A percentile compares a stretch with the other conserved stretches of the same genome.
Conservation (phyloP, 1,284 basidiomycete species). For the Exobasidium cylindrosporum region DNA sequence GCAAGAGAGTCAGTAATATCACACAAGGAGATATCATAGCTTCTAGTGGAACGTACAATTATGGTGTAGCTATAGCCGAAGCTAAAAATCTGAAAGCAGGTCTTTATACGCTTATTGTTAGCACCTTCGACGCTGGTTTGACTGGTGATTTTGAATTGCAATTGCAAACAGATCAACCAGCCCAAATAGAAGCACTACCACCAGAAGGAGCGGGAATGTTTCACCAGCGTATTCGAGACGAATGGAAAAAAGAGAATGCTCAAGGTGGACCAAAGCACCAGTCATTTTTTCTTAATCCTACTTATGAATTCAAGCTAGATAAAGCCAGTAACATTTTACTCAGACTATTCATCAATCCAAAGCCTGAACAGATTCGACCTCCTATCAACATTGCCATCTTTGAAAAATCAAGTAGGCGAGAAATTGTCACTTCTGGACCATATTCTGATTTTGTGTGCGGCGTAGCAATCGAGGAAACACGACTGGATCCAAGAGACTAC, state of each 20-base stretch:
- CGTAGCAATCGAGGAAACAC: conserved; percentile 17
- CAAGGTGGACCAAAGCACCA: conserved; percentile 68
- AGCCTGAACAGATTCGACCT: conserved; percentile 15
- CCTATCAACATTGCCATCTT: conserved; percentile 20
- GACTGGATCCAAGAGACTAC: conserved; percentile 20
- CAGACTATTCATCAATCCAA: conserved; percentile 10
- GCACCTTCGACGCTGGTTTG: conserved; percentile 73
- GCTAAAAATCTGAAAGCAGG: conserved; percentile 42
- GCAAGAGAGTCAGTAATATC: conserved; percentile 60
- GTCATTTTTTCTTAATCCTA: conserved; percentile 68
- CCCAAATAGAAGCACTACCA: conserved; percentile 56
- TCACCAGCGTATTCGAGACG: conserved; percentile 64
- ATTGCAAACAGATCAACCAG: conserved; percentile 62
- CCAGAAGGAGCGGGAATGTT: conserved; percentile 92
- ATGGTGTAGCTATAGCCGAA: conserved; percentile 67
- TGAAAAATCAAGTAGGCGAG: not conserved
- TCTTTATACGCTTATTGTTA: conserved; percentile 76
- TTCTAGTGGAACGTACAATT: conserved; percentile 76
- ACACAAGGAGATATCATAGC: conserved; percentile 67
- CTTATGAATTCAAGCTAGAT: conserved; percentile 61
- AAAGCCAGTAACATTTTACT: not conserved
- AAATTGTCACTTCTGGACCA: conserved; percentile 23
- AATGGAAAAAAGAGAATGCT: conserved; percentile 60
- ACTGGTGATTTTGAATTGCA: conserved; percentile 66
- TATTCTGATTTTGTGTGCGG: conserved; percentile 31